Base-by-base conservation (phyloP, 345 rosid species). In the Pugionium dolabratum region DNA sequence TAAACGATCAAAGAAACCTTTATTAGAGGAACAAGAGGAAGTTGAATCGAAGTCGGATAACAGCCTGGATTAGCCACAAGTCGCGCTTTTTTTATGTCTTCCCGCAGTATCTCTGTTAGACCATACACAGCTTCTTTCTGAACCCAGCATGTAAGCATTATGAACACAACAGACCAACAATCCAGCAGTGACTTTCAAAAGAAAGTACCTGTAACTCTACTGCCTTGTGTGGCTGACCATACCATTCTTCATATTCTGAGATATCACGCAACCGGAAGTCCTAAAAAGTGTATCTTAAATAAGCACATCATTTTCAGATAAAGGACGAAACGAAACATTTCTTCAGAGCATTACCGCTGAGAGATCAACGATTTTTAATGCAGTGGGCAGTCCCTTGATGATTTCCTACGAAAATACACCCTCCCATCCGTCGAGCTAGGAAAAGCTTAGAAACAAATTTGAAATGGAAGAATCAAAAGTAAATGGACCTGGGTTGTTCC, bases 11-110 rank as follows among this genome's bases (percentile, higher is more conserved):
- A 54, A 39, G 29, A 66, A 35, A 94, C 99, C 96, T 91, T 83
- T 54, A 88, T 73, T 69, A 94, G 70, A 64, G 97, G 97, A 79
- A 91, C 80, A 65, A 94, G 93, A 46, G 97, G 97, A 79, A 94
- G 93, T 72, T 94, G 99, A 76, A 91, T 81, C 2, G 97, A 81
- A 34, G 99, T 94, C 4, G 99, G 99, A 73, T 94, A 94, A 72
- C 99, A 94, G 64, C 97, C 99, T 56, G 99, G 99, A 66, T 94
- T 94, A 76, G 97, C 99, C 30, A 94, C 99, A 29, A 94, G 78
- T 29, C 78, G 84, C 6, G 96, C 96, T 41, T 54, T 61, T 80
- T 62, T 78, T 10, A 94, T 77, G 70, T 85, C 86, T 5, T 87
- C 86, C 74, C 99, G 80, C 32, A 44, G 76, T 65, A 90, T 62